Evolutionary conservation across 371 early-diverging fungal species (phyloP), one percentile per base, ranked within the genome.

Genomic region (Smittium mucronatum): DNA sequence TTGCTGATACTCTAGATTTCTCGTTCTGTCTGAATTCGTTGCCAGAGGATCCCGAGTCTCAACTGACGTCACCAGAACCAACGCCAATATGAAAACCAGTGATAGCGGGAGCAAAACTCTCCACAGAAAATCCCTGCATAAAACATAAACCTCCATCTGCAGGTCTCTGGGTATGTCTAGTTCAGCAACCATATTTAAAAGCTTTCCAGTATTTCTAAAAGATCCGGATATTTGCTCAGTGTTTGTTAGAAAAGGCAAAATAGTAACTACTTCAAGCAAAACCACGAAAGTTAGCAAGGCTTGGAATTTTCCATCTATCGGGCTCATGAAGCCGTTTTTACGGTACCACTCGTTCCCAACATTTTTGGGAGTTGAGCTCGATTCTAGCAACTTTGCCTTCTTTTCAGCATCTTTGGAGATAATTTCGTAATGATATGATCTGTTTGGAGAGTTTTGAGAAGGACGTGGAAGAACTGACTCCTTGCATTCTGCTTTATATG

Each of bases 1-100:
- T 67, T 86, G 84, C 17, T 85, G 82, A 72, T 86, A 92, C 29
- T 89, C 87, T n/a, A 91, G 79, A 0, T 78, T 77, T 25, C 76
- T 5, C 16, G 2, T 34, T 15, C 2, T 73, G 2, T 78, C 71
- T 25, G 75, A 74, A 0, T 69, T 65, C 0, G 72, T 69, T 1
- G 87, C 86, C 15, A 63, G 70, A 0, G 79, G 75, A 70, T 88
- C 90, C 72, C 85, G 79, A 25, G 85, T 83, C 25, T 82, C 75
- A 1, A 82, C 67, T 15, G 69, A 63, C 1, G 85, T 84, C 1
- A 85, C 80, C 17, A 72, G 70, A 17, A 85, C 64, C 69, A 80
- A 82, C 16, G 81, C 67, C 1, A 75, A 30, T 15, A 70, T 64
- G 35, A 83, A 80, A n/a, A 75, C 70, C 1, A 75, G 32, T 1